Percentiles rank a stretch among this genome's conserved stretches.
Conservation (phyloP, 139 green algal species). For the Micractinium conductrix region DNA sequence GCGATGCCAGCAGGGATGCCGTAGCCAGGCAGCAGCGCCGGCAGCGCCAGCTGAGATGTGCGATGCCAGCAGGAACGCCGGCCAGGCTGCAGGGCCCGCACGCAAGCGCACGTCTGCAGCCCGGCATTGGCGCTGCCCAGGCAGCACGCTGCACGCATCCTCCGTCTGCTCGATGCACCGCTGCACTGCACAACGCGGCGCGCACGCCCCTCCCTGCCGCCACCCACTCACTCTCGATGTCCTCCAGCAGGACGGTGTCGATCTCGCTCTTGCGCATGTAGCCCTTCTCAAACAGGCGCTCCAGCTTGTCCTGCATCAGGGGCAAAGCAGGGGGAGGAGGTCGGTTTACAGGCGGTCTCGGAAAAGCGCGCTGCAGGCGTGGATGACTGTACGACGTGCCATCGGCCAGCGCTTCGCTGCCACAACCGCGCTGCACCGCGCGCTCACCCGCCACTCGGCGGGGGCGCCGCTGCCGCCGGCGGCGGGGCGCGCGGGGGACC, state of each 20-base stretch:
- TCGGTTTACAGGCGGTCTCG: too few relatives aligned
- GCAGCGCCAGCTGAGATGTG: too few relatives aligned
- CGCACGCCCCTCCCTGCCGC: neutral
- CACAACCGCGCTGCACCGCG: neutral
- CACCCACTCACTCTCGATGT: conserved; percentile 46
- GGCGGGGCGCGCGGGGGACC: too few relatives aligned
- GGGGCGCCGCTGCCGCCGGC: conserved; percentile 3
- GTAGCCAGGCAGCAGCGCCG: neutral
- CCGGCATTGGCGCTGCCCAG: too few relatives aligned
- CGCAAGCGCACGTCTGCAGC: too few relatives aligned
- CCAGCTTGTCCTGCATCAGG: conserved; percentile 47
- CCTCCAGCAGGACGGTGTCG: conserved; percentile 48
- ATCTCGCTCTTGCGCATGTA: conserved; percentile 47
- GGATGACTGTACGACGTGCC: neutral
- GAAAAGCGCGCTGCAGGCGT: neutral
- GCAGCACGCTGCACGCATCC: too few relatives aligned
- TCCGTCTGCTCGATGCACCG: too few relatives aligned
- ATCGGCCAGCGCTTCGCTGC: neutral
- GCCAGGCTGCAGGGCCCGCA: too few relatives aligned
- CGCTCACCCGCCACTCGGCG: conserved; percentile 22
- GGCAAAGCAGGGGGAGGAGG: too few relatives aligned
- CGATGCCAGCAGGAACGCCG: too few relatives aligned
- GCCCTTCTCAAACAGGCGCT: conserved; percentile 55
- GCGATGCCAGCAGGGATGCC: neutral
- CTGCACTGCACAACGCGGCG: too few relatives aligned